phyloP scores from a whole-genome alignment of 108 stramenopile species.

The Cyclotella kingstonii region DNA sequence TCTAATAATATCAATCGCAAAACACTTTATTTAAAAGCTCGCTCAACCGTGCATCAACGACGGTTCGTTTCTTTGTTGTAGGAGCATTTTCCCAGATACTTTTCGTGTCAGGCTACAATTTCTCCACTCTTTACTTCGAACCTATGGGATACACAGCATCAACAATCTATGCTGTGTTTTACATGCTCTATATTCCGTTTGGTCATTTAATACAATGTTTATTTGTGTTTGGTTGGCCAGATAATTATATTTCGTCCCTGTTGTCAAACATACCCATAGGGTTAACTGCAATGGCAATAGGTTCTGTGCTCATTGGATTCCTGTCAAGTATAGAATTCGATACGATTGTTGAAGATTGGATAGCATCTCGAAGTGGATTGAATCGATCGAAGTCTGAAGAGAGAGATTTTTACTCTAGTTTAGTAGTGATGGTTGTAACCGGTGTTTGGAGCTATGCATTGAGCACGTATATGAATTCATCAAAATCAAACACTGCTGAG shows the following conservation, averaged over 20 bases:
- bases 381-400: constrained; percentile 21
- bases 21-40: constrained; percentile 21
- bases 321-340: constrained; percentile 71
- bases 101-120: constrained; percentile 81
- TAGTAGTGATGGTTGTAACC: constrained; percentile 76
- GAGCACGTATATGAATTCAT: constrained; percentile 67
- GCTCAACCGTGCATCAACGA: constrained; percentile 63
- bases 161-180: constrained; percentile 77
- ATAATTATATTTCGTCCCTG: constrained; percentile 66
- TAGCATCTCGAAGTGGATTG: constrained; percentile 16
- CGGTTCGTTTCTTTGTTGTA: constrained; percentile 73
- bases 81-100: constrained; percentile 68
- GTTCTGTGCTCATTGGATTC: constrained; percentile 69
- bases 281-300: constrained; percentile 75
- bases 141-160: constrained; percentile 50
- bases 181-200: constrained; percentile 76
- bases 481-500: constrained; percentile 25
- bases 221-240: constrained; percentile 88
- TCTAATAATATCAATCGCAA: not conserved
- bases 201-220: constrained; percentile 63
- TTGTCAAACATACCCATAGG: constrained; percentile 82
- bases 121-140: constrained; percentile 53
- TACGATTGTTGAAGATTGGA: constrained; percentile 44
- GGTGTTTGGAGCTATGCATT: constrained; percentile 77
- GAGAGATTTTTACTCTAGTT: constrained; percentile 79